Evolutionary conservation across 257 asterid species (phyloP), one percentile per base, ranked within the genome.

Genomic region (Salvia miltiorrhiza): DNA sequence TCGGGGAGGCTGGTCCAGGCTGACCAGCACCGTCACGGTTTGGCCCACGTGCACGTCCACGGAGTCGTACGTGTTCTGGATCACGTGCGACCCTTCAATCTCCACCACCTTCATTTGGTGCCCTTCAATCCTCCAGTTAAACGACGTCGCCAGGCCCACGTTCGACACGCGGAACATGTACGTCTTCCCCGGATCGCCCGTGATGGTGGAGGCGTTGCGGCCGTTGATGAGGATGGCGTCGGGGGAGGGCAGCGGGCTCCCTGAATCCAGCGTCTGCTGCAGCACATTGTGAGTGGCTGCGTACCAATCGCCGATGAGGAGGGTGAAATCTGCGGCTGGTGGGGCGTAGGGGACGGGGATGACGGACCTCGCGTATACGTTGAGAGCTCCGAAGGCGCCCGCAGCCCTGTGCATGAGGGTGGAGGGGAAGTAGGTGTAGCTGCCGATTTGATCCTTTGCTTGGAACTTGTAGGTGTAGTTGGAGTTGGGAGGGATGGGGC

Each of bases 111-210:
- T 88, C 90, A 93, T 1, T 66, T 73, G 82, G 56, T 93, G 99
- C 37, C 87, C 95, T 74, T 90, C 95, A 26, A 93, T 87, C 78
- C 99, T 86, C 81, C 90, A 84, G 73, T 93, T 90, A 32, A 90
- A 70, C 0, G 95, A 76, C 33, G 84, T 80, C 43, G 82, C 76
- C 64, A 88, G 55, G 17, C 99, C 99, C 13, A 93, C 63, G 49
- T 93, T 93, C 23, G 99, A 90, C 24, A 93, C 80, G 71, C 97
- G 83, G 74, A 88, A 88, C 96, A 90, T 88, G 81, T 83, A 93
- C 0, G 96, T 88, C 72, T 82, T 82, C 21, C 96, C 99, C 86
- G 84, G 89, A 74, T 84, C 86, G 9, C 89, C 95, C 23, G 54
- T 77, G 80, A 84, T 88, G 66, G 88, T 53, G 71, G 90, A 45